Base-by-base conservation (phyloP, 1,139 yeast species). In the Saccharomyces hybrid region DNA sequence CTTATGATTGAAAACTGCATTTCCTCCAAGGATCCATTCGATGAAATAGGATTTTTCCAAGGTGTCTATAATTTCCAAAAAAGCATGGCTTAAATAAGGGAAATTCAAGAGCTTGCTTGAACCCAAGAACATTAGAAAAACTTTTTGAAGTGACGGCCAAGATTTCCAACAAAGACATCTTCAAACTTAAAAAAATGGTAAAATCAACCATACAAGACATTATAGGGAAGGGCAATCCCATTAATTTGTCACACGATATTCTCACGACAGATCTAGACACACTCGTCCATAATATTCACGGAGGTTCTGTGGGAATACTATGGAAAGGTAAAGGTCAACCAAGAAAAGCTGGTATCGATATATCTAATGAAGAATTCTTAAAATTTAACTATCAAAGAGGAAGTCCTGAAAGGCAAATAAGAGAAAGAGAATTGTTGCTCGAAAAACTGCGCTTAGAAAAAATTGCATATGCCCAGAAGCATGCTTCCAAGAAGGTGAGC, bases 11-110 rank as follows among this genome's bases (percentile, higher is more conserved):
- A 88, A 1, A 86, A 86, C 31, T 82, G 89, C 59, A 88, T 84
- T 59, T 83, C 86, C 2, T 91, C 96, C 0, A 90, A 89, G 65
- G 98, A 91, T 66, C 91, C 96, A 0, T 84, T 86, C 68, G 95
- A 88, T 62, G 83, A 83, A 55, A 86, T 83, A 55, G 78, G 78
- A 56, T 83, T 83, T 58, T 76, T 83, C 52, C 70, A 83, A 51
- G 84, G 86, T 2, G 81, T 86, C 53, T 73, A 75, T 53, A 81
- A 79, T 59, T 87, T 86, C 65, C 95, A 88, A 66, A 86, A 67
- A 87, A 85, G 59, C 78, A 78, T 62, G 80, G 81, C 61, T 29
- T 50, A 5, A 47, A 57, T 3, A 61, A 53, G 48, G 54, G 52
- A 2, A 78, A 79, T 5, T 76, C 77, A 58, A 78, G 80, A n/a